Evolutionary conservation across 2,329 filamentous ascomycete species (phyloP), one percentile per base, ranked within the genome.

Genomic region (Pseudogymnoascus sp.): DNA sequence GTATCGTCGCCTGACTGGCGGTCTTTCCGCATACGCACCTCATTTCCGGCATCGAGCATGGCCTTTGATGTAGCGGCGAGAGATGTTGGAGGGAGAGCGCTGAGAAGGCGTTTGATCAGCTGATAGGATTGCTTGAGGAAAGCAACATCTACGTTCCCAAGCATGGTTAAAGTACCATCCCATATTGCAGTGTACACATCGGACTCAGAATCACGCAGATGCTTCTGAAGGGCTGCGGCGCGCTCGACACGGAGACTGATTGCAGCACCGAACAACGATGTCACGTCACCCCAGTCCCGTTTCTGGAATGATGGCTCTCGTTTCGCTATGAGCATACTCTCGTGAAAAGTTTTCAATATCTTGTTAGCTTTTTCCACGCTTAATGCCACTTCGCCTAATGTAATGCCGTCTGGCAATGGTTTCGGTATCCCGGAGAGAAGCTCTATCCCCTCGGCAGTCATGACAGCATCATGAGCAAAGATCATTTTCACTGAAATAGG

Each of bases 321-420:
- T 59, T 59, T 67, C 18, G 65, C 65, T 11, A 64, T 37, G 11
- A n/a, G 11, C 56, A 65, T 62, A 50, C 44, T 64, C 23, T 65
- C 62, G 53, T 66, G 63, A 28, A 64, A 64, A 12, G 40, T 61
- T 16, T 59, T 61, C 7, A 67, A 38, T 3, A 67, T 67, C 21
- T 56, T 14, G 59, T 67, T 67, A 10, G 64, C 65, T 59, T 67
- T 64, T 38, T 61, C 8, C 31, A 67, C 64, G 6, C 61, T 59
- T 38, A 18, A 11, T 25, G 62, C 42, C 18, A 67, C 40, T 62
- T 67, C 60, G 21, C 12, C 56, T 7, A 67, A 23, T 23, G 64
- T 44, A 31, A 73, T 66, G 18, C 6, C 66, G 67, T 64, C 66
- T 67, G 28, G 75, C 75, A 31, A 77, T 67, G 21, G 73, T 66